Percentiles rank a stretch among this genome's conserved stretches.
These are phyloP conservation scores for Apiospora hydei DNA, from an alignment of 2,329 filamentous ascomycete genomes.

Conservation along the genomic window DNA sequence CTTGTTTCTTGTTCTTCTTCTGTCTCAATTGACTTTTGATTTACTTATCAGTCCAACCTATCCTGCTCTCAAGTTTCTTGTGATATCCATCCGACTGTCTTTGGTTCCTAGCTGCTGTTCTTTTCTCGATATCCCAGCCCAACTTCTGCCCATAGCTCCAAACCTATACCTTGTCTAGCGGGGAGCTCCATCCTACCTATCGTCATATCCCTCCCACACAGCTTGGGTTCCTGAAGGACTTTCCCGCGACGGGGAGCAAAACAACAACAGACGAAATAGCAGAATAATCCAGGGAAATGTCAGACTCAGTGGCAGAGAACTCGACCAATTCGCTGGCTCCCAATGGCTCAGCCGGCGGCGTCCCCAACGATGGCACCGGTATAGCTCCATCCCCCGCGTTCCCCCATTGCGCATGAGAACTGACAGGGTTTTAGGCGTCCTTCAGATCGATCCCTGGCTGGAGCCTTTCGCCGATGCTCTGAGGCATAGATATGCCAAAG, in stretches of 20 bases:
- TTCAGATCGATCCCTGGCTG: constrained; percentile 89
- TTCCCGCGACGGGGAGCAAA: constrained; percentile 7
- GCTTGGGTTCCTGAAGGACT: background rate
- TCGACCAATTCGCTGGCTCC: constrained; percentile 54
- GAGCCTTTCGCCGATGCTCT: constrained; percentile 82
- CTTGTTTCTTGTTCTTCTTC: background rate
- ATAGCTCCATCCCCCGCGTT: constrained; percentile 36
- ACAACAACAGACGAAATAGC: background rate
- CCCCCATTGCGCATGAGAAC: background rate
- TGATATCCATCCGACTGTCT: background rate
- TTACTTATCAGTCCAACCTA: background rate
- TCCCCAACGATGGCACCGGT: constrained; percentile 78
- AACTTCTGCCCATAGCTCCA: constrained; percentile 20
- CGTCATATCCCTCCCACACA: constrained; percentile 10
- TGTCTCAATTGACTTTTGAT: background rate
- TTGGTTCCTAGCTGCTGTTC: background rate
- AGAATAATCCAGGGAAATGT: background rate
- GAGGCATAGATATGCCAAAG: constrained; percentile 77
- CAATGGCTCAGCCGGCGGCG: constrained; percentile 48
- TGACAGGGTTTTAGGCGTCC: constrained; percentile 67
- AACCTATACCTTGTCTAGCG: constrained; percentile 21
- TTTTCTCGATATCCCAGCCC: background rate
- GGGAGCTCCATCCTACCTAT: constrained; percentile 16
- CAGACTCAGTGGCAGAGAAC: constrained; percentile 36
- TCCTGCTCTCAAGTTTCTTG: background rate